Evolutionary conservation across 2,329 filamentous ascomycete genomes (phyloP).

Genomic region (Cladosporium sp.): DNA sequence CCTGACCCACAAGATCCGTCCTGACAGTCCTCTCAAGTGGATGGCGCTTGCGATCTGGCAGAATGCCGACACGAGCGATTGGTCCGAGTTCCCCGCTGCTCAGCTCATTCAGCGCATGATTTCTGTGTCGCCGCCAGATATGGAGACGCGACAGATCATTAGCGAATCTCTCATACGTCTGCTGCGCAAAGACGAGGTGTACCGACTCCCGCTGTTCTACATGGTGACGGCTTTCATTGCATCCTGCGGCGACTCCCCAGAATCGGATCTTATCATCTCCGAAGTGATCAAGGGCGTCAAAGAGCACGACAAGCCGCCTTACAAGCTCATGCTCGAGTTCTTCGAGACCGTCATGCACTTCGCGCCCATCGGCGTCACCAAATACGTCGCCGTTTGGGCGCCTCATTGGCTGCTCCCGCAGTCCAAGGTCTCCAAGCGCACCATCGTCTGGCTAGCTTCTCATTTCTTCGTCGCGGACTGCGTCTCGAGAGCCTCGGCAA

Average conservation of each 20-base stretch:
- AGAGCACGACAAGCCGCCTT: not conserved
- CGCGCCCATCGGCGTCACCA: slow-evolving; percentile 1
- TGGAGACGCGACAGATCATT: not conserved
- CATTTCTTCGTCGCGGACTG: slow-evolving; percentile 1
- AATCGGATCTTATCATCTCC: not conserved
- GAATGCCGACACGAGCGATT: not conserved
- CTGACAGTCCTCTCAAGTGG: not conserved
- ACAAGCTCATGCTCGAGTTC: slow-evolving; percentile 1
- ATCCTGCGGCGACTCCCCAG: not conserved
- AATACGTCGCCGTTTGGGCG: slow-evolving; percentile 2
- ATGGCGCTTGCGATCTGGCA: not conserved
- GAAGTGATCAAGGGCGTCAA: not conserved
- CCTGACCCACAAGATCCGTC: not conserved
- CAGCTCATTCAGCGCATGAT: not conserved
- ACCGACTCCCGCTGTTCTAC: not conserved
- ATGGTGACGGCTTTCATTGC: not conserved
- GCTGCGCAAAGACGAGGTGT: not conserved
- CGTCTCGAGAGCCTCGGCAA: not conserved
- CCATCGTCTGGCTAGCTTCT: slow-evolving; percentile 3
- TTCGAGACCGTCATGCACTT: not conserved
- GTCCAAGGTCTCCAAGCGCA: not conserved
- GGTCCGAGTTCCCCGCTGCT: not conserved
- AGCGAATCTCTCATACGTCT: not conserved
- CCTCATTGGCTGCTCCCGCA: slow-evolving; percentile 4
- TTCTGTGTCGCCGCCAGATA: not conserved